Conservation (phyloP, 805 yeast species). For the Saccharomyces jurei region DNA sequence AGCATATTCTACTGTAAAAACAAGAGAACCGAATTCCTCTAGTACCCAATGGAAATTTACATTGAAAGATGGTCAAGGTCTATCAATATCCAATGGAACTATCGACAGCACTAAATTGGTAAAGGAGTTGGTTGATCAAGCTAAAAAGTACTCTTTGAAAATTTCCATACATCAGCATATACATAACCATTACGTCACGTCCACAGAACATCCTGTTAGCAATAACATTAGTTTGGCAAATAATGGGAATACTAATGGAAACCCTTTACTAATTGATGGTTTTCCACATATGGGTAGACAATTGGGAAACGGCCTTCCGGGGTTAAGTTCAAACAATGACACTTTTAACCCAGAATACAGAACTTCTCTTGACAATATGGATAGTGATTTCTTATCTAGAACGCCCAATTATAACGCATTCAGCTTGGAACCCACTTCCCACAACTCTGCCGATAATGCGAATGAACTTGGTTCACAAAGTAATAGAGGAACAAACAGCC, state of each 20-base stretch:
- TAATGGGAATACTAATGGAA: neutral
- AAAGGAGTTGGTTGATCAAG: constrained; percentile 50
- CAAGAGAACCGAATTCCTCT: constrained; percentile 5
- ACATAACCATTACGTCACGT: constrained; percentile 56
- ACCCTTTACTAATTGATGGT: neutral
- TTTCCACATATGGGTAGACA: neutral
- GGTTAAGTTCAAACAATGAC: neutral
- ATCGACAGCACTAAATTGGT: constrained; percentile 49
- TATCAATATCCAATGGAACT: constrained; percentile 42
- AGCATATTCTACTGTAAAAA: neutral
- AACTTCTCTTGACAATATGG: constrained; percentile 1
- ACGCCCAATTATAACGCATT: constrained; percentile 17
- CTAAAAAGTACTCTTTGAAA: constrained; percentile 46
- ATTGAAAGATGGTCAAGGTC: constrained; percentile 38
- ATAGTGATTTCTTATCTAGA: constrained; percentile 16
- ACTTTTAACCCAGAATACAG: constrained; percentile 5
- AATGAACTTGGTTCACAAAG: neutral
- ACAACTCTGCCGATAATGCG: neutral
- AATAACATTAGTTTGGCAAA: neutral
- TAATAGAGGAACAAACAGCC: neutral
- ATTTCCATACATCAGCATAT: constrained; percentile 80
- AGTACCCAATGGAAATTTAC: constrained; percentile 58
- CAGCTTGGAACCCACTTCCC: constrained; percentile 14
- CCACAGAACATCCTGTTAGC: neutral
- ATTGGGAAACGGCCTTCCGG: neutral